A percentile compares a stretch with the other conserved stretches of the same genome.
Evolutionary conservation across 2,329 filamentous ascomycete genomes (phyloP).

Genomic region (Cladosporium sp.): DNA sequence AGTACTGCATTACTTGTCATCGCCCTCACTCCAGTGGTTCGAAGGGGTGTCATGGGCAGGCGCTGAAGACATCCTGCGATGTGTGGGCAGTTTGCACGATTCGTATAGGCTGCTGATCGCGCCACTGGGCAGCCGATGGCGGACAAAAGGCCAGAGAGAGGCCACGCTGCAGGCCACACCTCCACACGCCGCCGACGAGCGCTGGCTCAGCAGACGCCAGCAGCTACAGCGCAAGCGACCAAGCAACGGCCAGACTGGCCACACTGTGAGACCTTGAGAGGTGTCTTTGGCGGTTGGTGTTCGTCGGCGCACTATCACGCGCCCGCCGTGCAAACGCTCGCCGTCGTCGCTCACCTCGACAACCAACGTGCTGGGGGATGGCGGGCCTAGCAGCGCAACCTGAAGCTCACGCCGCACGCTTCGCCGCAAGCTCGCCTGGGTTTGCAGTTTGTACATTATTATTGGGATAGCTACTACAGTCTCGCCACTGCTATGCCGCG

Average conservation of each 20-base stretch:
- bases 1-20: background rate
- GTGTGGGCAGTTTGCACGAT: background rate
- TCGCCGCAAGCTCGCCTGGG: background rate
- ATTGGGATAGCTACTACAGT: no score
- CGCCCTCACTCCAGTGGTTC: background rate
- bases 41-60: background rate
- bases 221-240: background rate
- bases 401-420: background rate
- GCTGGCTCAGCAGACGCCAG: background rate
- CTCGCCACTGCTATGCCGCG: background rate
- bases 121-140: constrained; percentile 12
- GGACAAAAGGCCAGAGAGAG: background rate
- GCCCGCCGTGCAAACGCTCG: constrained; percentile 1
- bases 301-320: background rate
- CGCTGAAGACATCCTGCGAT: constrained; percentile 1
- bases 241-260: background rate
- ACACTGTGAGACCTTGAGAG: background rate
- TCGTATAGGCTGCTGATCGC: constrained; percentile 14
- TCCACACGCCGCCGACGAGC: background rate
- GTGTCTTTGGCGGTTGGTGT: background rate
- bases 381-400: background rate
- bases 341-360: constrained; percentile 12
- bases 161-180: background rate
- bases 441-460: no score
- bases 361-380: constrained; percentile 4